Conservation (phyloP, 345 rosid species). For the Salix exigua region DNA sequence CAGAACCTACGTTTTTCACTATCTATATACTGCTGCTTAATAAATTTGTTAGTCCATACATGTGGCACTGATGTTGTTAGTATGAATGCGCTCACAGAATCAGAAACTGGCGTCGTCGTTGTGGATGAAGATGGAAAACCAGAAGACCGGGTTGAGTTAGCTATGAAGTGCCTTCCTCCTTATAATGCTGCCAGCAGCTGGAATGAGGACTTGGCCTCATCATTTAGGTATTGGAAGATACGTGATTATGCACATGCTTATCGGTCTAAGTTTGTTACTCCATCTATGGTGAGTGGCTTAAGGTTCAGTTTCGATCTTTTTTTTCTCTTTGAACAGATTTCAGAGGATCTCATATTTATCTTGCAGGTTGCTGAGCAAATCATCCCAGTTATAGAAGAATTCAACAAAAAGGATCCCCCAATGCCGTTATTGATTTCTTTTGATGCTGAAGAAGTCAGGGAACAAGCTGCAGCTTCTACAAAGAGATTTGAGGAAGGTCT, state of each 20-base stretch:
- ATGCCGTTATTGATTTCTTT: conserved; percentile 58
- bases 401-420: conserved; percentile 50
- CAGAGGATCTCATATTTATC: conserved; percentile 6
- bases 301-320: background rate
- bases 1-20: background rate
- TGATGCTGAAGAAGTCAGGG: conserved; percentile 56
- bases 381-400: conserved; percentile 53
- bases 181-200: conserved; percentile 51
- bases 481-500: conserved; percentile 75
- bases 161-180: conserved; percentile 66
- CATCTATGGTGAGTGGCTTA: conserved; percentile 45
- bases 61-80: background rate
- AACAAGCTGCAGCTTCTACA: conserved; percentile 81
- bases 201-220: conserved; percentile 24
- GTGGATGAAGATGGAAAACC: conserved; percentile 63
- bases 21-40: background rate
- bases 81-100: conserved; percentile 37
- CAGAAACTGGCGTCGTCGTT: conserved; percentile 45
- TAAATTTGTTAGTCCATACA: background rate
- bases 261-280: conserved; percentile 67
- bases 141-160: conserved; percentile 54
- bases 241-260: conserved; percentile 83
- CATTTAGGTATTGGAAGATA: conserved; percentile 81
- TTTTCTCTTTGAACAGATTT: background rate
- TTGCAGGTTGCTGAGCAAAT: conserved; percentile 64